Evolutionary conservation across 2,329 filamentous ascomycete species (phyloP).

Genomic region (Parastagonospora nodorum): DNA sequence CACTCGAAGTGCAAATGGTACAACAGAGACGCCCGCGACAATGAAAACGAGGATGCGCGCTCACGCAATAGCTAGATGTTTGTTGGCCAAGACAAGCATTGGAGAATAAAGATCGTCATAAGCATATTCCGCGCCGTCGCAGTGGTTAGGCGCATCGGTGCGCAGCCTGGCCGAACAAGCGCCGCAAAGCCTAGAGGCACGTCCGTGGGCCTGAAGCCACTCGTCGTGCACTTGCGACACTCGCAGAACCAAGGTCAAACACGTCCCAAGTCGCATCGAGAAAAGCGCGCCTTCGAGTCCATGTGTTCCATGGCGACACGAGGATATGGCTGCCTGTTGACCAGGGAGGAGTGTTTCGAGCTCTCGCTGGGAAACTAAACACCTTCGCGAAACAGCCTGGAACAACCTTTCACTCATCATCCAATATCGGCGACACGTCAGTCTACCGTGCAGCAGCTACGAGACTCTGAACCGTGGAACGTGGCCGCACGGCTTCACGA

Average conservation of each 20-base stretch:
- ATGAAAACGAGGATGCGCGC: neutral
- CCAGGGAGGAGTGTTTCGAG: too few relatives aligned
- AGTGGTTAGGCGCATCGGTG: neutral
- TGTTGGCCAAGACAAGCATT: neutral
- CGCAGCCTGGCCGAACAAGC: neutral
- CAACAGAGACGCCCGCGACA: neutral
- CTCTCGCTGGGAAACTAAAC: neutral
- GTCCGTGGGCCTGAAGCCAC: too few relatives aligned
- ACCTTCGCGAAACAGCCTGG: too few relatives aligned
- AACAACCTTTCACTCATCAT: too few relatives aligned
- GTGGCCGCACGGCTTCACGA: too few relatives aligned
- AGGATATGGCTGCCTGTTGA: neutral
- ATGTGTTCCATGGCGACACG: neutral
- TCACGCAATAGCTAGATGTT: slow-evolving; percentile 1
- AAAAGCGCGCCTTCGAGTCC: neutral
- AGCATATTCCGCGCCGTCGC: slow-evolving; percentile 1
- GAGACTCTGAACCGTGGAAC: too few relatives aligned
- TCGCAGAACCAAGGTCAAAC: slow-evolving; percentile 16
- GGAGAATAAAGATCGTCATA: neutral
- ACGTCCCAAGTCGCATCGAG: slow-evolving; percentile 7
- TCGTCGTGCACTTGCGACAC: neutral
- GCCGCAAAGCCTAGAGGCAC: neutral
- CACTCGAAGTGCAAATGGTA: neutral
- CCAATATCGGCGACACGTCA: too few relatives aligned
- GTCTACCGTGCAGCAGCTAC: too few relatives aligned